Conservation (phyloP, 116 monocot genomes). For the Cymodocea nodosa region DNA sequence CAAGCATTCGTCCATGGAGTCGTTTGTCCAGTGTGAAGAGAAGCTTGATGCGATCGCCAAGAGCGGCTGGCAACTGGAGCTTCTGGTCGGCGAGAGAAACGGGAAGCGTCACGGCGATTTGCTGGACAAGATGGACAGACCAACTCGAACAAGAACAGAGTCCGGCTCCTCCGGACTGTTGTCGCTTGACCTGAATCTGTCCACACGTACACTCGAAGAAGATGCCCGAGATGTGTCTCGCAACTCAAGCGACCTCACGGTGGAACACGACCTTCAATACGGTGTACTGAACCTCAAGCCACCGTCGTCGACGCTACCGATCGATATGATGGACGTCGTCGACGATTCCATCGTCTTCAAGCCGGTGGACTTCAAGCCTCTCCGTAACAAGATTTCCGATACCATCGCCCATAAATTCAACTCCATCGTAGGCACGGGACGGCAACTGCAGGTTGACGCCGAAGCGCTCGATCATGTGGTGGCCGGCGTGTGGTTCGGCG, state of each 20-base stretch:
- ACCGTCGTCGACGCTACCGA: not conserved
- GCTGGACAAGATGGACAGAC: slow-evolving; percentile 6
- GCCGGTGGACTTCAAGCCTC: slow-evolving; percentile 35
- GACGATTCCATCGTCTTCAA: slow-evolving; percentile 30
- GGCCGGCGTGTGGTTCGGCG: slow-evolving; percentile 35
- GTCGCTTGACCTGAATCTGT: slow-evolving; percentile 48
- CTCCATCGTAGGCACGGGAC: slow-evolving; percentile 9
- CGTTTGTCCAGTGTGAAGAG: slow-evolving; percentile 20
- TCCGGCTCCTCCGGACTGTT: not conserved
- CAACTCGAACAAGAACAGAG: slow-evolving; percentile 21
- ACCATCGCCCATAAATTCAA: slow-evolving; percentile 16
- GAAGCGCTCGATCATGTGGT: slow-evolving; percentile 26
- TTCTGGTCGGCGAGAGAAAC: slow-evolving; percentile 16
- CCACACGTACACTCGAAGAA: slow-evolving; percentile 20
- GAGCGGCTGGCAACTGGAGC: slow-evolving; percentile 41
- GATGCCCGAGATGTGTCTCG: slow-evolving; percentile 22
- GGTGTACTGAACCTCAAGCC: not conserved
- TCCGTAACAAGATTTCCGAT: slow-evolving; percentile 18
- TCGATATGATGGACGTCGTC: slow-evolving; percentile 15
- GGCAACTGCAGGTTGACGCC: slow-evolving; percentile 15
- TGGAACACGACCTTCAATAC: slow-evolving; percentile 24
- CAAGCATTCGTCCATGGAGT: slow-evolving; percentile 8
- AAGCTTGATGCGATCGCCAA: slow-evolving; percentile 21
- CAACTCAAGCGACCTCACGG: slow-evolving; percentile 41
- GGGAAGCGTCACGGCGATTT: slow-evolving; percentile 37